Conservation (phyloP, 495 filamentous ascomycete species). For the Hypomontagnella submonticulosa region DNA sequence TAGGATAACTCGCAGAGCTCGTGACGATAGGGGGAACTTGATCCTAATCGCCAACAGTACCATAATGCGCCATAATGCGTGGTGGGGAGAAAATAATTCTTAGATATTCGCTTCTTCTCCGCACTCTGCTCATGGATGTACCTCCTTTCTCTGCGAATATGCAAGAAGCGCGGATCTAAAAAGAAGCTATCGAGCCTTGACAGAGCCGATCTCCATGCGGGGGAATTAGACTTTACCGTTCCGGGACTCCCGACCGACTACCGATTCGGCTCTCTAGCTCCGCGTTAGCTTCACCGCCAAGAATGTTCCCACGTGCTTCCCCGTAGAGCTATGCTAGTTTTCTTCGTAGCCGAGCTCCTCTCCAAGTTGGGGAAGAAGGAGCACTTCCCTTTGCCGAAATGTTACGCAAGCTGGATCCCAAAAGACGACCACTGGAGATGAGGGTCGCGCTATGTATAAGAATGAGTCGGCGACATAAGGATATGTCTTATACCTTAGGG, state of each 20-base stretch:
- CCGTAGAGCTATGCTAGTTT: slow-evolving; percentile 4
- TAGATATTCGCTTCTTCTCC: no score
- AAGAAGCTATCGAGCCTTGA: not conserved
- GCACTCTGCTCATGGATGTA: no score
- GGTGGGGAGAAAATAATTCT: no score
- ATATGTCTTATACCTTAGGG: not conserved
- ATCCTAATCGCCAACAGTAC: no score
- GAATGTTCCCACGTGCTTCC: slow-evolving; percentile 11
- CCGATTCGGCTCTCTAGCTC: slow-evolving; percentile 8
- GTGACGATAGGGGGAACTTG: no score
- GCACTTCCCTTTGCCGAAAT: not conserved
- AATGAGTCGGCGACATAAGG: not conserved
- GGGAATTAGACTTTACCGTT: slow-evolving; percentile 2
- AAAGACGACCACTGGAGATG: slow-evolving; percentile 3
- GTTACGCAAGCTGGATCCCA: slow-evolving; percentile 13
- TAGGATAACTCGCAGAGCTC: no score
- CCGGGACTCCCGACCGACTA: slow-evolving; percentile 19
- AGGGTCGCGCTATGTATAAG: slow-evolving; percentile 1
- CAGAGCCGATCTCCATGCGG: slow-evolving; percentile 5
- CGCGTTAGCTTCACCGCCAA: slow-evolving; percentile 7
- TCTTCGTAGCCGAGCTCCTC: not conserved
- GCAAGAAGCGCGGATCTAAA: no score
- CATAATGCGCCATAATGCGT: no score
- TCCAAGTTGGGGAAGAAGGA: not conserved
- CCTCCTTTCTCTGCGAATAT: no score